A percentile compares a stretch with the other conserved stretches of the same genome.
These are phyloP conservation scores for Spathaspora sp. DNA, from an alignment of 805 yeast genomes.

Conservation along the genomic window DNA sequence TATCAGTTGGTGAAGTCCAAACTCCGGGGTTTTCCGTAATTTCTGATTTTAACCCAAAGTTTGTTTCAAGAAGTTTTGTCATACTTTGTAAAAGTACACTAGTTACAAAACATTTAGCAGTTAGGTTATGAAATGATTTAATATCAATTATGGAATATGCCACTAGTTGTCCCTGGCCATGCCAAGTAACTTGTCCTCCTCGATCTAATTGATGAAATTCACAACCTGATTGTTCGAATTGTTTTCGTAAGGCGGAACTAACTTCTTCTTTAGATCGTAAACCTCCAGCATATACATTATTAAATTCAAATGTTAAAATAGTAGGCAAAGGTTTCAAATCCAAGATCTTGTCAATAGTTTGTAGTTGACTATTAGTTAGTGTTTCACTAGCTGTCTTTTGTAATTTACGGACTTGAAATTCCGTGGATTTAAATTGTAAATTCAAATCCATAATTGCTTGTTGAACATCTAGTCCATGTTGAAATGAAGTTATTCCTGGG, in stretches of 20 bases:
- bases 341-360: constrained; percentile 34
- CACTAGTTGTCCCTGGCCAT: constrained; percentile 93
- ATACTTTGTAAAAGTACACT: constrained; percentile 57
- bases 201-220: constrained; percentile 73
- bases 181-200: constrained; percentile 97
- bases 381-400: constrained; percentile 20
- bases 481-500: constrained; percentile 36
- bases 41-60: constrained; percentile 41
- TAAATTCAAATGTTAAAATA: constrained; percentile 77
- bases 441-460: constrained; percentile 52
- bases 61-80: constrained; percentile 41
- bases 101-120: constrained; percentile 63
- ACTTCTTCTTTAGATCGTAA: constrained; percentile 61
- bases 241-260: constrained; percentile 24
- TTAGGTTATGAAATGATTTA: constrained; percentile 47
- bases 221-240: constrained; percentile 39
- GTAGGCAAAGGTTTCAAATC: constrained; percentile 58
- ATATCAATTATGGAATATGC: constrained; percentile 72
- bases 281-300: constrained; percentile 89
- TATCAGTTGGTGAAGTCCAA: constrained; percentile 57
- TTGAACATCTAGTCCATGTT: constrained; percentile 54
- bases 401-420: constrained; percentile 43
- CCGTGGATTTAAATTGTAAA: constrained; percentile 53
- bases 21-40: constrained; percentile 79
- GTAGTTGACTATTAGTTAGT: constrained; percentile 46